Evolutionary conservation across 106 monocot species (phyloP).

Genomic region (Platanthera guangdongensis): DNA sequence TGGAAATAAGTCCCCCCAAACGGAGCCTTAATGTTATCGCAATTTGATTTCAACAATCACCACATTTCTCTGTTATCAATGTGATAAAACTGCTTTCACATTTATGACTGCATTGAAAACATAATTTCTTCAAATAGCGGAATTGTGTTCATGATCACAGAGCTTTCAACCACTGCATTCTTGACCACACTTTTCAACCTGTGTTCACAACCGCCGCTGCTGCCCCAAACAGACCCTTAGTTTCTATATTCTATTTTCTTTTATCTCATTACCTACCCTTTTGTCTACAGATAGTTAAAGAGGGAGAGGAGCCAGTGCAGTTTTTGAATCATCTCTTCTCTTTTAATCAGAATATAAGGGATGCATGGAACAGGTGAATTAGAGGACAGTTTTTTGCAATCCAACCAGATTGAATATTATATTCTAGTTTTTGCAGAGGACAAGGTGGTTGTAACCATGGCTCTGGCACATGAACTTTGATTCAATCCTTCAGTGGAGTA

Average conservation of each 20-base stretch:
- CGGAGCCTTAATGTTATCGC: background rate
- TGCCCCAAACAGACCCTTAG: too few relatives aligned
- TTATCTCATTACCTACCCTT: background rate
- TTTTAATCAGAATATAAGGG: background rate
- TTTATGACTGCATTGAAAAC: too few relatives aligned
- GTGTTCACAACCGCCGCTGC: too few relatives aligned
- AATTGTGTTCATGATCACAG: too few relatives aligned
- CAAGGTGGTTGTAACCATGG: background rate
- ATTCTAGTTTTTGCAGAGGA: background rate
- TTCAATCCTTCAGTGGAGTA: background rate
- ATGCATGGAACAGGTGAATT: background rate
- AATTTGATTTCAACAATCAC: background rate
- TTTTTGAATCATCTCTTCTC: conserved; percentile 1
- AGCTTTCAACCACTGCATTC: too few relatives aligned
- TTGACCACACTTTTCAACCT: too few relatives aligned
- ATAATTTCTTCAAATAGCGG: too few relatives aligned
- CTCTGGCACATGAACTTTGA: background rate
- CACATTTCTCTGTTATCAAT: too few relatives aligned
- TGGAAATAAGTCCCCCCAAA: too few relatives aligned
- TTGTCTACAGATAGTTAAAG: background rate
- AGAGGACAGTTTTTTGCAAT: background rate
- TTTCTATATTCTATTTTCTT: background rate
- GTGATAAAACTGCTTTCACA: too few relatives aligned
- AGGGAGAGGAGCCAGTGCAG: conserved; percentile 5
- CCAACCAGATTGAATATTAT: background rate